A percentile compares a stretch with the other conserved stretches of the same genome.
Conservation (phyloP, 164 flowering plant species). For the Macadamia tetraphylla region DNA sequence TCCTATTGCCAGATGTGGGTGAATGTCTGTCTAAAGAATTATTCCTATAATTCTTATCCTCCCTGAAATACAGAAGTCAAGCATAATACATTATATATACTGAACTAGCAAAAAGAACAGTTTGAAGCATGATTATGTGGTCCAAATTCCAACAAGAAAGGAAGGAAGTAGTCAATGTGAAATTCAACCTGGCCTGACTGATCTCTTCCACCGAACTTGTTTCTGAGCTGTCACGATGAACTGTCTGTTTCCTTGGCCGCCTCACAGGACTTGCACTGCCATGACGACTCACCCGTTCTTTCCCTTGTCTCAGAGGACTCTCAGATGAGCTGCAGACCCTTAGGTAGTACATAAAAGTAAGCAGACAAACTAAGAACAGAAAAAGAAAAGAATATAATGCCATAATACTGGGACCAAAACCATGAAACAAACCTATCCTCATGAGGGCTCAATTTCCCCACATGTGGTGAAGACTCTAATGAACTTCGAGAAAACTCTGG, state of each 20-base stretch:
- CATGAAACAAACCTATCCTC: conserved; percentile 37
- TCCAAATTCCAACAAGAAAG: no score
- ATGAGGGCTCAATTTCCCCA: conserved; percentile 25
- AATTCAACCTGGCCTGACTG: conserved; percentile 29
- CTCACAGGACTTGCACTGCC: conserved; percentile 27
- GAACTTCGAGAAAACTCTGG: conserved; percentile 33
- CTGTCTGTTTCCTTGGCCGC: conserved; percentile 21
- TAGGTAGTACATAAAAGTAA: conserved; percentile 5
- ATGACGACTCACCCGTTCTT: conserved; percentile 15
- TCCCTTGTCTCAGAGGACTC: conserved; percentile 31
- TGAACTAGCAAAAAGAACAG: no score
- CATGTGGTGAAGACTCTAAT: conserved; percentile 32
- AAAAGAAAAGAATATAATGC: no score
- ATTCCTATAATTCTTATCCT: conserved; percentile 15
- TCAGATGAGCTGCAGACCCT: conserved; percentile 23
- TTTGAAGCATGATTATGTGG: no score
- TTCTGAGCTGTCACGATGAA: conserved; percentile 25
- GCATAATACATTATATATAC: background rate
- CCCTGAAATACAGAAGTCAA: conserved; percentile 23
- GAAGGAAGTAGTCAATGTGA: background rate
- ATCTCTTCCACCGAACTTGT: conserved; percentile 25
- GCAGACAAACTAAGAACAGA: background rate
- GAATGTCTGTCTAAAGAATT: conserved; percentile 20
- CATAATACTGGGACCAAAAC: background rate
- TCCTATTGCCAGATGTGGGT: conserved; percentile 15